phyloP scores from a whole-genome alignment of 2,329 filamentous ascomycete genomes.

The Colletotrichum cereale region DNA sequence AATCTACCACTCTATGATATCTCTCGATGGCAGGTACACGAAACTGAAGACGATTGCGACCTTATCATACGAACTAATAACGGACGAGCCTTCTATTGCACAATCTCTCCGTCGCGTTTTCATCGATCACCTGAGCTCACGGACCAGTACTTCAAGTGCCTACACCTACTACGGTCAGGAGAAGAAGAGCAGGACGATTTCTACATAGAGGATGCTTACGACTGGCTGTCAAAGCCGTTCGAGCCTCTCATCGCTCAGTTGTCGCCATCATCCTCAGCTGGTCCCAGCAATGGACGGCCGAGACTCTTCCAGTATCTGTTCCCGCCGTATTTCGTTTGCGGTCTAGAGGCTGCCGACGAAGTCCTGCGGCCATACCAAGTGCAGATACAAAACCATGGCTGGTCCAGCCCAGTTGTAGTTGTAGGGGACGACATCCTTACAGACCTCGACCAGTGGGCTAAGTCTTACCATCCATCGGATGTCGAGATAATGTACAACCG shows the following conservation, averaged over 20 bases:
- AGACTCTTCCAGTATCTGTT: constrained; percentile 43
- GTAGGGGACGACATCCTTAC: constrained; percentile 41
- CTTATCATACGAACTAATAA: constrained; percentile 41
- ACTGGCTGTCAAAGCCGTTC: constrained; percentile 39
- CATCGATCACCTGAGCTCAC: constrained; percentile 30
- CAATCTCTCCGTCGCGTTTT: constrained; percentile 26
- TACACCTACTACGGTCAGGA: constrained; percentile 32
- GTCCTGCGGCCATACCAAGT: constrained; percentile 29
- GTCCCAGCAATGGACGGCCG: constrained; percentile 29
- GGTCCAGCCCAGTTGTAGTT: neutral
- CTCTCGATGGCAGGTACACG: constrained; percentile 38
- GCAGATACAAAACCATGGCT: neutral
- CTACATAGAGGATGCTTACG: constrained; percentile 33
- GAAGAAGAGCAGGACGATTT: constrained; percentile 35
- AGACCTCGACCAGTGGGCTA: constrained; percentile 43
- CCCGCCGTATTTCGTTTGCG: constrained; percentile 41
- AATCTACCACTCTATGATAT: constrained; percentile 24
- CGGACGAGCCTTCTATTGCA: constrained; percentile 34
- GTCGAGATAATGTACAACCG: constrained; percentile 41
- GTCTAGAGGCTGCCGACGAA: constrained; percentile 41
- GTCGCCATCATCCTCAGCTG: constrained; percentile 34
- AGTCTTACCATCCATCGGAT: constrained; percentile 42
- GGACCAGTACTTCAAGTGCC: constrained; percentile 40
- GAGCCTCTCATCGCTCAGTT: constrained; percentile 42
- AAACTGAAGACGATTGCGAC: constrained; percentile 41